These are phyloP conservation scores for Usnea hakonensis DNA, from an alignment of 495 filamentous ascomycete genomes.

Conservation along the genomic window DNA sequence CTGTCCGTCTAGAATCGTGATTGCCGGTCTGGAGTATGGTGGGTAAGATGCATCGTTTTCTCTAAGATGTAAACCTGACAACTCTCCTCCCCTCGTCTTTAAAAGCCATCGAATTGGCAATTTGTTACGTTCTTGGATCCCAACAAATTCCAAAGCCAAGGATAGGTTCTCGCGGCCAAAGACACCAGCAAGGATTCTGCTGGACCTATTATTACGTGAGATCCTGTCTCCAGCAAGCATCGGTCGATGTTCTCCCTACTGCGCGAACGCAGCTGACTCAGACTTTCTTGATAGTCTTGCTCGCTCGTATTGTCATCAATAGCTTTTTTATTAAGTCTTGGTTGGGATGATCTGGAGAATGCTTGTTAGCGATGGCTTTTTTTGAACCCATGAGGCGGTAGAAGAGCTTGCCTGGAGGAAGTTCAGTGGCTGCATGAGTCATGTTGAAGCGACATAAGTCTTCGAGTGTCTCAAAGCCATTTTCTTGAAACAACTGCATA, in stretches of 20 bases:
- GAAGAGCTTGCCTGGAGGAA: slow-evolving; percentile 5
- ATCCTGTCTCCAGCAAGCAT: not conserved
- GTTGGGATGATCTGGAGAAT: not conserved
- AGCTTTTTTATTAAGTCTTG: slow-evolving; percentile 2
- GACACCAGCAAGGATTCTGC: slow-evolving; percentile 1
- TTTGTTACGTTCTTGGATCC: too few relatives aligned
- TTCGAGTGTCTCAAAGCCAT: not conserved
- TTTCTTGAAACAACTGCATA: not conserved
- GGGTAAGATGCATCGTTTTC: too few relatives aligned
- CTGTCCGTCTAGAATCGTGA: too few relatives aligned
- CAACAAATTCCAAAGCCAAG: too few relatives aligned
- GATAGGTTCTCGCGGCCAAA: not conserved
- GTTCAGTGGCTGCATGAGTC: not conserved
- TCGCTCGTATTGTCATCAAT: slow-evolving; percentile 2
- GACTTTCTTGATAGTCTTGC: slow-evolving; percentile 3
- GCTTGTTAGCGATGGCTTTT: not conserved
- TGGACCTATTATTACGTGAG: not conserved
- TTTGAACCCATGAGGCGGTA: not conserved
- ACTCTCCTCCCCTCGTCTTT: too few relatives aligned
- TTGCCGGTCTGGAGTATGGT: too few relatives aligned
- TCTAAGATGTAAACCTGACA: too few relatives aligned
- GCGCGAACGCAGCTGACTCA: not conserved
- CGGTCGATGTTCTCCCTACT: not conserved
- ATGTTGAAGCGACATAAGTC: slow-evolving; percentile 1
- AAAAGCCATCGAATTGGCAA: too few relatives aligned